These are phyloP conservation scores for Chondrostereum purpureum DNA, from an alignment of 1,284 basidiomycete genomes.

Conservation along the genomic window DNA sequence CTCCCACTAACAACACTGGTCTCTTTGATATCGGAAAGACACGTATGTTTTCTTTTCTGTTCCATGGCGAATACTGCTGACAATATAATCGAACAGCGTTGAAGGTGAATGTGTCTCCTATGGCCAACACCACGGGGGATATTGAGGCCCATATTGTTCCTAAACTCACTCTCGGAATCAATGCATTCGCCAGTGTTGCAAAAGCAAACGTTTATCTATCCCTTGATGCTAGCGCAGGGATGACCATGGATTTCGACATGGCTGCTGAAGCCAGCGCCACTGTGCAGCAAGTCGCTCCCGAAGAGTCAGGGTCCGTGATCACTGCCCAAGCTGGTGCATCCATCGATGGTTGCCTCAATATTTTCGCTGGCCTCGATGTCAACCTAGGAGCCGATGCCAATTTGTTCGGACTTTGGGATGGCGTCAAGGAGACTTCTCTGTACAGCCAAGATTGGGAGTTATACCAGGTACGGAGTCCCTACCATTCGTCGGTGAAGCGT, in stretches of 20 bases:
- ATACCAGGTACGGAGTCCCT: slow-evolving; percentile 27
- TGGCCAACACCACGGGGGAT: slow-evolving; percentile 30
- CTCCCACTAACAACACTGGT: slow-evolving; percentile 18
- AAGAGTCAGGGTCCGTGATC: no score
- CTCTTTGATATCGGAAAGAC: slow-evolving; percentile 21
- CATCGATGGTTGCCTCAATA: slow-evolving; percentile 31
- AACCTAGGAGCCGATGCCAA: slow-evolving; percentile 29
- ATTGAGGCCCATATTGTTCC: slow-evolving; percentile 45
- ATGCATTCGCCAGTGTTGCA: slow-evolving; percentile 28
- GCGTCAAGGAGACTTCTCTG: slow-evolving; percentile 20
- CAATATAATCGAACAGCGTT: slow-evolving; percentile 25
- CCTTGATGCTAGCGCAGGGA: slow-evolving; percentile 34
- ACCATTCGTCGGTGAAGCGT: no score
- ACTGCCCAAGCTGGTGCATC: no score
- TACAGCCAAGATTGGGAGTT: slow-evolving; percentile 29
- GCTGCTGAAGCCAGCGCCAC: no score
- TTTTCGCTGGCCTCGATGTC: slow-evolving; percentile 26
- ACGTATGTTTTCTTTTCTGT: slow-evolving; percentile 23
- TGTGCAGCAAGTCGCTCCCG: no score
- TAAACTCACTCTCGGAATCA: slow-evolving; percentile 35
- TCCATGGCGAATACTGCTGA: slow-evolving; percentile 6
- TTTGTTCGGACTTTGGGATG: slow-evolving; percentile 31
- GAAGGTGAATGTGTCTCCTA: slow-evolving; percentile 33
- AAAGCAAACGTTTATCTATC: slow-evolving; percentile 35
- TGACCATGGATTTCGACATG: slow-evolving; percentile 29